phyloP scores from a whole-genome alignment of 257 asterid species.

The Solanum appendiculatum region DNA sequence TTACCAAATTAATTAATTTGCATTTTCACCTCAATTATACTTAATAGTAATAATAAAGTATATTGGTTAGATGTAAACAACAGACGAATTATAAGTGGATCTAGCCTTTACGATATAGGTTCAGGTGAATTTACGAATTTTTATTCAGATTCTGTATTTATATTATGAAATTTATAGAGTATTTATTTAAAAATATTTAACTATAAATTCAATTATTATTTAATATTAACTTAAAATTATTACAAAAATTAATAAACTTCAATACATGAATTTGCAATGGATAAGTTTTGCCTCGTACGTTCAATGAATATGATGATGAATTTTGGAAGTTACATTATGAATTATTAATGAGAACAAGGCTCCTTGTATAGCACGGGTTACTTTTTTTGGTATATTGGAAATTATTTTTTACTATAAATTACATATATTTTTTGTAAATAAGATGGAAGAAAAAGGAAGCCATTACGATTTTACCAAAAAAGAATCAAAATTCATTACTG shows the following conservation, averaged over 20 bases:
- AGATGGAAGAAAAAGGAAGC: not conserved
- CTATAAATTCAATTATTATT: not conserved
- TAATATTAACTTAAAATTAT: not conserved
- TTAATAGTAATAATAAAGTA: not conserved
- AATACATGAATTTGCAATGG: rapidly evolving
- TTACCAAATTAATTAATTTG: not conserved
- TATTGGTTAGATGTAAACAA: not conserved
- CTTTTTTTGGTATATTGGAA: not conserved
- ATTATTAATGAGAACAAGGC: not conserved
- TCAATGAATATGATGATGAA: not conserved
- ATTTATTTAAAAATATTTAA: not conserved
- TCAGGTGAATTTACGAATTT: not conserved
- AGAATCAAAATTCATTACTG: not conserved
- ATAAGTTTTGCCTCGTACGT: not conserved
- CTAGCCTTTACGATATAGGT: not conserved
- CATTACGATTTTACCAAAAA: not conserved
- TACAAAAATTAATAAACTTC: not conserved
- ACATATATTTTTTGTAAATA: not conserved
- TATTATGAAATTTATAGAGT: not conserved
- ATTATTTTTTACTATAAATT: not conserved
- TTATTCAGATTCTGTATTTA: not conserved
- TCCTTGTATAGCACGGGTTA: not conserved
- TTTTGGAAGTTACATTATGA: not conserved
- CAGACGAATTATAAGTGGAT: not conserved
- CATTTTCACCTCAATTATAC: not conserved